These are phyloP conservation scores for Cynanchum wilfordii DNA, from an alignment of 257 asterid species.

Conservation along the genomic window DNA sequence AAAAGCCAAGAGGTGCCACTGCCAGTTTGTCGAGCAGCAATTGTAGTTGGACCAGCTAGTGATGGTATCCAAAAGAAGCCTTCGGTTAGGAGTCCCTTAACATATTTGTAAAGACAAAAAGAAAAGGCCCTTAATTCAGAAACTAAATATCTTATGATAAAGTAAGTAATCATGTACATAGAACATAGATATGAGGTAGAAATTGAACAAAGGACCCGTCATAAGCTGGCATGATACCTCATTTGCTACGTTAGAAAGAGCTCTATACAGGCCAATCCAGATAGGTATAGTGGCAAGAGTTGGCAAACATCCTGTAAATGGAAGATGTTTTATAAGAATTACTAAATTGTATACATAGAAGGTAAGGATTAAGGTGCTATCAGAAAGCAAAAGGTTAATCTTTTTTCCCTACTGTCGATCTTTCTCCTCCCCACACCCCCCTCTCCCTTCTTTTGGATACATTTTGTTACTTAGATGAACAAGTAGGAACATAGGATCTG, in stretches of 20 bases:
- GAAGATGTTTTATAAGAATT: conserved; percentile 1
- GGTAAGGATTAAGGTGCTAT: not conserved
- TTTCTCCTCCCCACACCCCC: not conserved
- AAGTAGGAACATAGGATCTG: not conserved
- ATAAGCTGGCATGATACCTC: conserved; percentile 51
- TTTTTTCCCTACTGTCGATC: too few relatives aligned
- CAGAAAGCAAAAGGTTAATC: not conserved
- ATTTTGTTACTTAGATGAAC: not conserved
- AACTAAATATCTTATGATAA: not conserved
- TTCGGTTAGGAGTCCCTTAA: conserved; percentile 90
- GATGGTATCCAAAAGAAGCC: conserved; percentile 99
- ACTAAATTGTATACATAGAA: not conserved
- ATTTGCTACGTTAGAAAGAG: conserved; percentile 94
- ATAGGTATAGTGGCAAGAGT: conserved; percentile 98
- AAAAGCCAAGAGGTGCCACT: conserved; percentile 95
- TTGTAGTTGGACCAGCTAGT: conserved; percentile 87
- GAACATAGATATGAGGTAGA: not conserved
- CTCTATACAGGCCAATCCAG: conserved; percentile 99
- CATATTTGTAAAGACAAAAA: conserved; percentile 9
- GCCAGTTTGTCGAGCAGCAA: conserved; percentile 88
- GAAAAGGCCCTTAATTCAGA: conserved; percentile 53
- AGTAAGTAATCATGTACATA: not conserved
- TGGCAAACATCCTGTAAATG: conserved; percentile 80
- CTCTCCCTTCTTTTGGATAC: not conserved
- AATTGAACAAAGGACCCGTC: conserved; percentile 2